Evolutionary conservation across 352 stramenopile species (phyloP).

Genomic region (Aphanomyces astaci): DNA sequence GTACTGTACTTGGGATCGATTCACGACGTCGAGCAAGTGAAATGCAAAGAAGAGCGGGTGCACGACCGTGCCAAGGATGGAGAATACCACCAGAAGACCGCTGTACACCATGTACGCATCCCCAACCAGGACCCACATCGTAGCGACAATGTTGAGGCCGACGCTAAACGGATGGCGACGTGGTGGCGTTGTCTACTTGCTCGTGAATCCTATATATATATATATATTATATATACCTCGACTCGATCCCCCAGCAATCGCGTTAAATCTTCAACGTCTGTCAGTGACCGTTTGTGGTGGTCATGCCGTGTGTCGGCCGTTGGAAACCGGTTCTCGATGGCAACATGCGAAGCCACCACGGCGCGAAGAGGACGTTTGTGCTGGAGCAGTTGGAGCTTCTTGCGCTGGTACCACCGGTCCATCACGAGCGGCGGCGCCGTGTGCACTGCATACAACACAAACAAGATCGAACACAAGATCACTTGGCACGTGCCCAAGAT

Average conservation of each 20-base stretch:
- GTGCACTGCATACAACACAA: not conserved
- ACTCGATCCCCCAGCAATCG: constrained; percentile 34
- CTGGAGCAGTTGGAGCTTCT: too few relatives aligned
- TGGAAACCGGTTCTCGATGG: too few relatives aligned
- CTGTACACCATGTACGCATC: constrained; percentile 39
- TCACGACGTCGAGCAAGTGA: constrained; percentile 64
- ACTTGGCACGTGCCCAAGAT: not conserved
- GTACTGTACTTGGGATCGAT: constrained; percentile 69
- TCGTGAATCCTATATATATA: too few relatives aligned
- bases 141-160: not conserved
- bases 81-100: constrained; percentile 46
- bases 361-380: too few relatives aligned
- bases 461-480: not conserved
- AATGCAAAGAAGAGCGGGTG: constrained; percentile 76
- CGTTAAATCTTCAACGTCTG: constrained; percentile 54
- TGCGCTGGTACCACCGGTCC: not conserved
- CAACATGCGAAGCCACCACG: too few relatives aligned
- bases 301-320: constrained; percentile 32
- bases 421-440: not conserved
- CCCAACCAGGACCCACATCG: constrained; percentile 20
- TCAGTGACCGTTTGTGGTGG: constrained; percentile 46
- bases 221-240: too few relatives aligned
- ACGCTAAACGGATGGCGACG: too few relatives aligned
- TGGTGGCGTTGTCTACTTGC: too few relatives aligned
- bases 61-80: constrained; percentile 51